Evolutionary conservation across 1,284 basidiomycete genomes (phyloP), one percentile per base, ranked within the genome.

Genomic region (Papiliotrema nemorosa): DNA sequence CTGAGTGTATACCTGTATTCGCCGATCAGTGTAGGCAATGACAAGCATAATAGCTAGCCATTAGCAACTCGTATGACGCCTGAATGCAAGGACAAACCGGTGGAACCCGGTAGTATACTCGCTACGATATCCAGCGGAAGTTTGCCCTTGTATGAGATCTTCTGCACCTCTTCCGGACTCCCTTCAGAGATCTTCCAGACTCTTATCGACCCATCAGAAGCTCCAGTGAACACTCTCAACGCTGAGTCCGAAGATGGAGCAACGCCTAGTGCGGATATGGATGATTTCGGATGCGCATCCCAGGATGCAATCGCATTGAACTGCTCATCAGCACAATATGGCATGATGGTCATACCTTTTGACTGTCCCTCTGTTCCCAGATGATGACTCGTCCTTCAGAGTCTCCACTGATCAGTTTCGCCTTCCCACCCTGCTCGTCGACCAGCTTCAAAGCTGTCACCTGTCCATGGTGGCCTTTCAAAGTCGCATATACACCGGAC

Each of bases 391-490:
- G 68, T 1, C 91, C 91, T 54, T 77, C 78, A 53, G 87, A 83
- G 70, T 93, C 90, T 41, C 84, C 86, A 47, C 84, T 86, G 38
- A 84, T 74, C 52, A 94, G 59, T 7, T 25, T 44, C 10, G 34
- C 35, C 18, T 39, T 46, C 35, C 44, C 44, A 42, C 43, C 37
- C 36, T 21, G 70, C 57, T 25, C 53, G 40, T 49, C 24, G 1
- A 84, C 54, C 59, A 88, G 87, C 52, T 83, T 82, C 43, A 91
- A 78, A 31, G 83, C 85, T 31, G 89, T 90, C 20, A 96, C 81
- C n/a, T 82, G 67, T 4, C 82, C 83, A 44, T 81, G 72, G 64
- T 93, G 89, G 1, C 85, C 89, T 1, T 83, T 79, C 3, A 94
- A 77, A 1, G 89, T 90, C 49, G 79, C 70, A 27, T 76, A 76